Percentiles rank a stretch among this genome's conserved stretches.
Conservation (phyloP, 2,329 filamentous ascomycete species). For the Pseudogymnoascus destructans region DNA sequence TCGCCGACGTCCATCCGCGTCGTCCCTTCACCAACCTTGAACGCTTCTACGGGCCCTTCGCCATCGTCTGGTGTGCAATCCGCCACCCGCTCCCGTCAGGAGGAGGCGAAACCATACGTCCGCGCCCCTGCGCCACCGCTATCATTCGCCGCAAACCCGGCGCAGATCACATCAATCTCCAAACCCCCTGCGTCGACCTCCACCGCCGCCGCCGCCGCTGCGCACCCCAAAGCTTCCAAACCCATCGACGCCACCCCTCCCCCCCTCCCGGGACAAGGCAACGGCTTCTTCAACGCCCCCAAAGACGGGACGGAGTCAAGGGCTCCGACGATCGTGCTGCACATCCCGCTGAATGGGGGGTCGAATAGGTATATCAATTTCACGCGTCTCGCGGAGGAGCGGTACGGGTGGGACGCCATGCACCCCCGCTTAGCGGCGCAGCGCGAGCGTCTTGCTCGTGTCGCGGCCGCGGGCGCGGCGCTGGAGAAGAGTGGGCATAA, state of each 20-base stretch:
- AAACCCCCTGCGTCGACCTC: constrained; percentile 27
- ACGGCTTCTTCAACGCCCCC: constrained; percentile 34
- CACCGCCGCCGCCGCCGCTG: constrained; percentile 34
- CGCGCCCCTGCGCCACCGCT: constrained; percentile 18
- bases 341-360: constrained; percentile 66
- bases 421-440: constrained; percentile 85
- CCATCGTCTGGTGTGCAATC: constrained; percentile 18
- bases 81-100: constrained; percentile 13
- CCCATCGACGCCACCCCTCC: constrained; percentile 40
- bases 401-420: constrained; percentile 86
- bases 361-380: constrained; percentile 93
- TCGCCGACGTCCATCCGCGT: constrained; percentile 22
- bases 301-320: constrained; percentile 41
- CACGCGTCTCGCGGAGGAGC: constrained; percentile 81
- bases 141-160: constrained; percentile 8
- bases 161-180: constrained; percentile 29
- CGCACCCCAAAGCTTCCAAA: constrained; percentile 41
- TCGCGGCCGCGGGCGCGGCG: constrained; percentile 77
- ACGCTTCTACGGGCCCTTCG: constrained; percentile 11
- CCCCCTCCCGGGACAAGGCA: constrained; percentile 49
- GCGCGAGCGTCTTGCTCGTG: constrained; percentile 72
- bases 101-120: constrained; percentile 12
- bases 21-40: constrained; percentile 8
- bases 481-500: constrained; percentile 60
- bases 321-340: constrained; percentile 69